Evolutionary conservation across 2,329 filamentous ascomycete genomes (phyloP).

Genomic region (Davidsoniella virescens): DNA sequence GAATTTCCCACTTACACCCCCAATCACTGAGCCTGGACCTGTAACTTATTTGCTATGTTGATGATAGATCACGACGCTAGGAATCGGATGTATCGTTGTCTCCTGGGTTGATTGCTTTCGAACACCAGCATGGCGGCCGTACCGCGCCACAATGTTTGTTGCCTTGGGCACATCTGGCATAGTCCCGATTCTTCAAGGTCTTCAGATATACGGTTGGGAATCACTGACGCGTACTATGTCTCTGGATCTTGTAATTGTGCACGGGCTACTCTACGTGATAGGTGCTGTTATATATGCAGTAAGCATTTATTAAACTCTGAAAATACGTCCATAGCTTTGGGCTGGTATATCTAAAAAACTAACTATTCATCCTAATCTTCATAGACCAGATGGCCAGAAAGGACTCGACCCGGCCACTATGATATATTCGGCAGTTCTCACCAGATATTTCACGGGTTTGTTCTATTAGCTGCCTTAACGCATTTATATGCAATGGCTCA

Average conservation of each 20-base stretch:
- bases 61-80: slow-evolving; percentile 57
- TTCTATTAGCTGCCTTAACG: slow-evolving; percentile 63
- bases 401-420: slow-evolving; percentile 58
- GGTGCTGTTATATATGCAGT: slow-evolving; percentile 79
- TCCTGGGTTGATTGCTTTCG: slow-evolving; percentile 72
- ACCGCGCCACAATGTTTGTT: slow-evolving; percentile 80
- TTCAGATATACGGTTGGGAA: slow-evolving; percentile 48
- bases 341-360: neutral
- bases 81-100: slow-evolving; percentile 57
- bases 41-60: neutral
- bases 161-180: slow-evolving; percentile 71
- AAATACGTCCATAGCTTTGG: neutral
- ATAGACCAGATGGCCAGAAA: slow-evolving; percentile 66
- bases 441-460: slow-evolving; percentile 87
- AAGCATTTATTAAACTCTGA: slow-evolving; percentile 20
- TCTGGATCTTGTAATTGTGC: slow-evolving; percentile 60
- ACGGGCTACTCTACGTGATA: slow-evolving; percentile 70
- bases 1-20: slow-evolving; percentile 16
- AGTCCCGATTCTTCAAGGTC: slow-evolving; percentile 65
- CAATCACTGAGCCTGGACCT: neutral
- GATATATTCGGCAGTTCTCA: slow-evolving; percentile 90
- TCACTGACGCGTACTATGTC: slow-evolving; percentile 59
- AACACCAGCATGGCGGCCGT: slow-evolving; percentile 67
- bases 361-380: neutral
- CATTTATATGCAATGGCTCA: slow-evolving; percentile 69